Evolutionary conservation across 108 stramenopile genomes (phyloP), one percentile per base, ranked within the genome.

Genomic region (Ochromonas danica): DNA sequence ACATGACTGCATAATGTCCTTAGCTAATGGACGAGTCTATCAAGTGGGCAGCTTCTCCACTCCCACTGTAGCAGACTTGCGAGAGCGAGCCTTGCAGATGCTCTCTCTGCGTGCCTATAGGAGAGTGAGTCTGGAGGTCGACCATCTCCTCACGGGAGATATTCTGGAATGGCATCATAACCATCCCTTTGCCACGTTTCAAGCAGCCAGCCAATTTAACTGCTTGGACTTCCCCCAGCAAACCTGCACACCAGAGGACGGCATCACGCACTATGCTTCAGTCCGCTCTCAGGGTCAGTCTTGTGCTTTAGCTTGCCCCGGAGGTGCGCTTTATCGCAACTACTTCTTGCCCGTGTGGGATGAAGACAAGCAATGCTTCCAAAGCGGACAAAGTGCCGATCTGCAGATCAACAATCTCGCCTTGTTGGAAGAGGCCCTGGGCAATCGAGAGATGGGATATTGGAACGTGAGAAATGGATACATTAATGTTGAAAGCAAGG

Each of bases 201-300:
- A 89, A 60, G 89, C 79, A 0, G 89, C 89, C 1, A 51, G 45
- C 22, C 45, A 51, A 22, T 51, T 51, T 22, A 51, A 51, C 45
- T 51, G 45, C 22, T 51, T 51, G 45, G 45, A 51, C 6, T 51
- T 51, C 45, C 22, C 22, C 45, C 45, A 51, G 45, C 22, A 51
- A 51, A 51, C 6, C 45, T 6, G 45, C 22, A n/a, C n/a, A 6
- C 45, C 45, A 14, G 45, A 51, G 22, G 22, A 51, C 45, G 45
- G 45, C 6, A 51, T 51, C 6, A 51, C 14, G 6, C 6, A 14
- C 6, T 51, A 51, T 51, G 45, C 45, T 22, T 51, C 6, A 14
- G 45, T 14, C 22, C 6, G 22, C 22, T 14, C 45, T 51, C 45
- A 51, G 22, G 45, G 45, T 14, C 45, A 6, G 22, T 6, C 45